Percentiles rank a stretch among this genome's conserved stretches.
These are phyloP conservation scores for Chaetomiaceae sp. DNA, from an alignment of 2,329 filamentous ascomycete genomes.

Conservation along the genomic window DNA sequence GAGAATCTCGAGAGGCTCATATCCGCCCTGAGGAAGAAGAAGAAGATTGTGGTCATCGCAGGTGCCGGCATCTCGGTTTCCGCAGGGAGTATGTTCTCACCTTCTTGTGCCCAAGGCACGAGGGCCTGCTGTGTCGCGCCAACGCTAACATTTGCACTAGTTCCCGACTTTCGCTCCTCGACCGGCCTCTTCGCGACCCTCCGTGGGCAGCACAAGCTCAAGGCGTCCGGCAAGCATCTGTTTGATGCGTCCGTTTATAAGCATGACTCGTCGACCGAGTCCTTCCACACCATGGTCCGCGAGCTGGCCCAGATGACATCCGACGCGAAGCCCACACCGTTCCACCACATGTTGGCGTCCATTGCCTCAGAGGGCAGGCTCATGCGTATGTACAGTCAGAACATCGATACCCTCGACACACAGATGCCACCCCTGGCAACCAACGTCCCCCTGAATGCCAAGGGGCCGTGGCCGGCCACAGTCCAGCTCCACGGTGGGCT, in stretches of 20 bases:
- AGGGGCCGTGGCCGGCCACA: constrained; percentile 88
- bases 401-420: constrained; percentile 93
- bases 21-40: constrained; percentile 74
- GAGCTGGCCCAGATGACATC: constrained; percentile 75
- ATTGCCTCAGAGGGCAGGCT: constrained; percentile 82
- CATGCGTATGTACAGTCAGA: constrained; percentile 89
- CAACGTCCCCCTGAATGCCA: constrained; percentile 70
- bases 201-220: constrained; percentile 82
- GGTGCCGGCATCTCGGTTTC: constrained; percentile 96
- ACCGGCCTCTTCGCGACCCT: constrained; percentile 84
- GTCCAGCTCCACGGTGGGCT: constrained; percentile 92
- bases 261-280: constrained; percentile 79
- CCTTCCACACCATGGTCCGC: constrained; percentile 95
- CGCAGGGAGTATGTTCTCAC: constrained; percentile 70
- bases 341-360: constrained; percentile 90
- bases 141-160: no score
- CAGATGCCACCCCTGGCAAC: constrained; percentile 75
- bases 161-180: constrained; percentile 93
- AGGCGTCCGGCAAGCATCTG: constrained; percentile 87
- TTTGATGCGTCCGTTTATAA: constrained; percentile 98
- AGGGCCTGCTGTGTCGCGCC: no score
- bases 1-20: constrained; percentile 67
- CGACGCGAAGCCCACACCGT: constrained; percentile 73
- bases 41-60: constrained; percentile 94
- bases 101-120: no score